Evolutionary conservation across 2,329 filamentous ascomycete species (phyloP), one percentile per base, ranked within the genome.

Genomic region (Metarhizium robertsii): DNA sequence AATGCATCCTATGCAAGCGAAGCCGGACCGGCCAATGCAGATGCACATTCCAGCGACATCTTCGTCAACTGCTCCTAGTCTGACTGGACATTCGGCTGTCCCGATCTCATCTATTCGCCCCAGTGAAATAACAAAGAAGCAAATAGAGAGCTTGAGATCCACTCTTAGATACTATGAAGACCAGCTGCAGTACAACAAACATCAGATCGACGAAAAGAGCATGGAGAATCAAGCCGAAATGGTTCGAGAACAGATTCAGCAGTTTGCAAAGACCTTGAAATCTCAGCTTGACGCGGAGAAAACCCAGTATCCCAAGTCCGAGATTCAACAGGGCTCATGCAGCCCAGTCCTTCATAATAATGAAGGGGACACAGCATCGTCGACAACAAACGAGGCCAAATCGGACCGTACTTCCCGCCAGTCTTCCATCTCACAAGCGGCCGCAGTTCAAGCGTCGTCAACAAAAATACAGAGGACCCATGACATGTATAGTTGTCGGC

Each of bases 81-180:
- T 50, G n/a, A 20, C 53, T 2, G 54, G 55, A 10, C 40, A 67
- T 55, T 50, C 66, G 58, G 62, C 63, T 46, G 74, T 77, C 13
- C 79, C 77, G 2, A 71, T 78, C 29, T 83, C 81, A n/a, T 83
- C 81, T 6, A 84, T 84, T 58, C 75, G 75, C 25, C 77, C 76
- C 4, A 84, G 81, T 61, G 78, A 81, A n/a, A 81, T 84, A 60
- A 84, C 79, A 7, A 79, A 72, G 63, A 80, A 78, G 60, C 81
- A 84, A 60, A 75, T 84, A 52, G 73, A 77, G 25, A 68, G 70
- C 46, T 73, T 85, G 54, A 75, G 74, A 45, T 62, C 65, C n/a
- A 75, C 75, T n/a, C 71, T 85, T 57, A 80, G 77, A 61, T 77
- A 78, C 56, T 72, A 79, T 45, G 77, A 84, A 59, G 77, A 81